Percentiles rank a stretch among this genome's conserved stretches.
These are phyloP conservation scores for Alternaria ventricosa DNA, from an alignment of 2,329 filamentous ascomycete genomes.

Conservation along the genomic window DNA sequence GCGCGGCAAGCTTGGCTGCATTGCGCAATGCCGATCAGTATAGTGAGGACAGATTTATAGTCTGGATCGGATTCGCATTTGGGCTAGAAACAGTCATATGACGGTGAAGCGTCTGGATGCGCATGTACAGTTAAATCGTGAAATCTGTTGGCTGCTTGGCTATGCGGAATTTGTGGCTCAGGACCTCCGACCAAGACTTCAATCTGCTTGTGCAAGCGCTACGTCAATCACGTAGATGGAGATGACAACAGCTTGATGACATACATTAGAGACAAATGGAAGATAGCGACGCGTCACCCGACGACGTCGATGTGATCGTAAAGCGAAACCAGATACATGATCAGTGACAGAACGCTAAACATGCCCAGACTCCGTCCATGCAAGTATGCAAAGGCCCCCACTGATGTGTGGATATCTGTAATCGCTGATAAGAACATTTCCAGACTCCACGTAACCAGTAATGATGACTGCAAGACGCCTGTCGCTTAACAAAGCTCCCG, in stretches of 20 bases:
- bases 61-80: not conserved
- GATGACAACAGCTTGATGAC: not conserved
- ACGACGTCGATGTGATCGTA: not conserved
- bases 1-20: slow-evolving; percentile 14
- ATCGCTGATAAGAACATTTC: slow-evolving; percentile 5
- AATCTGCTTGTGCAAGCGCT: not conserved
- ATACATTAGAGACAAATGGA: not conserved
- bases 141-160: not conserved
- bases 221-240: not conserved
- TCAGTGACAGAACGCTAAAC: slow-evolving; percentile 7
- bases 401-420: slow-evolving; percentile 5
- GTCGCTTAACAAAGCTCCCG: not conserved
- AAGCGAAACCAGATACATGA: not conserved
- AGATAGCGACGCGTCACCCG: not conserved
- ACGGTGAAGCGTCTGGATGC: not conserved
- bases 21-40: slow-evolving; percentile 14
- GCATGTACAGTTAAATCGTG: not conserved
- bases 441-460: slow-evolving; percentile 1
- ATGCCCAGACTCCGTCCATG: slow-evolving; percentile 15
- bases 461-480: not conserved
- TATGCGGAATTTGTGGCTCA: not conserved
- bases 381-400: slow-evolving; percentile 6
- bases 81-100: not conserved
- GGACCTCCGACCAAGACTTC: not conserved
- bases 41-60: slow-evolving; percentile 2